Evolutionary conservation across 2,329 filamentous ascomycete species (phyloP).

Genomic region (Claviceps purpurea): DNA sequence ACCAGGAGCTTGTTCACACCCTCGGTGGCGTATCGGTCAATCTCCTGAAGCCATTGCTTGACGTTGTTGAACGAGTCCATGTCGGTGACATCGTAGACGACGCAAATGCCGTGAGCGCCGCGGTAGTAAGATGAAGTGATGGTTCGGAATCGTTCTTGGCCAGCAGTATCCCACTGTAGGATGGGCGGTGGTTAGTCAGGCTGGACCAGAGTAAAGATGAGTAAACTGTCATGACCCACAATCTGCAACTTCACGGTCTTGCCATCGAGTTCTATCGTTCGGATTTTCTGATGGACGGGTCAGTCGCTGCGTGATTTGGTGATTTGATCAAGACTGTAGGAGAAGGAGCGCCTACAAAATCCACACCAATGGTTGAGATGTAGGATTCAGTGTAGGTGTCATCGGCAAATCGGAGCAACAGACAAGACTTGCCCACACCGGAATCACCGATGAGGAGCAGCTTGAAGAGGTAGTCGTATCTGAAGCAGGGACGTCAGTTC

Average conservation of each 20-base stretch:
- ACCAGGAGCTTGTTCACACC: constrained; percentile 99
- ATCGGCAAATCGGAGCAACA: constrained; percentile 94
- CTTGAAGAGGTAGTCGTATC: constrained; percentile 99
- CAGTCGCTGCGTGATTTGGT: constrained; percentile 6
- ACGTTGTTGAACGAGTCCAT: constrained; percentile 99
- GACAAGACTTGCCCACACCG: constrained; percentile 98
- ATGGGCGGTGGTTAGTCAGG: background rate
- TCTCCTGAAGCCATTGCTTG: constrained; percentile 99
- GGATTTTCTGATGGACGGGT: constrained; percentile 66
- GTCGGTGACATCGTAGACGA: constrained; percentile 99
- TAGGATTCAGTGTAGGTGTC: constrained; percentile 99
- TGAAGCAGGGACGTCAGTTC: constrained; percentile 26
- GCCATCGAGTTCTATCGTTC: constrained; percentile 97
- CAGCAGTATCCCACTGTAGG: constrained; percentile 90
- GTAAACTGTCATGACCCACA: constrained; percentile 41
- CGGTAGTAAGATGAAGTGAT: constrained; percentile 99
- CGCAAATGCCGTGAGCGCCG: constrained; percentile 96
- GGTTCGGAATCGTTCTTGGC: constrained; percentile 98
- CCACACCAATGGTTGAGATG: constrained; percentile 98
- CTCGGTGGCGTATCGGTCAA: constrained; percentile 97
- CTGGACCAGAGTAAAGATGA: background rate
- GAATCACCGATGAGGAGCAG: constrained; percentile 99
- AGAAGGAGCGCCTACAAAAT: constrained; percentile 65
- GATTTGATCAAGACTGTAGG: too few species aligned
- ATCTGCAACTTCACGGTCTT: constrained; percentile 99